These are phyloP conservation scores for Pulicaria dysenterica DNA, from an alignment of 129 eudicot genomes.

Conservation along the genomic window DNA sequence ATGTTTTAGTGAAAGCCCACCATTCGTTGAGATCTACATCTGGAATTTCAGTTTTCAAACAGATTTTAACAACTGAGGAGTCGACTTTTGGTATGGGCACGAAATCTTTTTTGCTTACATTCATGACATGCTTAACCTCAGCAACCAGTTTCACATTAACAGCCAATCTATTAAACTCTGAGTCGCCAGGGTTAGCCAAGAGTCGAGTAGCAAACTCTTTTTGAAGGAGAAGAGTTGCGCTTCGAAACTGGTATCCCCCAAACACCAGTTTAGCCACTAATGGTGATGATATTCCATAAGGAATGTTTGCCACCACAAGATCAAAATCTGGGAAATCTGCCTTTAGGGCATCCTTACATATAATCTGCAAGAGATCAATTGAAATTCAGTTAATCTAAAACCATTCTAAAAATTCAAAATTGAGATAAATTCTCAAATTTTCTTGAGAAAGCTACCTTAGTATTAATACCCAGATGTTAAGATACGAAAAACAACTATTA, in stretches of 20 bases:
- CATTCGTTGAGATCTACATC: slow-evolving; percentile 75
- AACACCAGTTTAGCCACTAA: slow-evolving; percentile 84
- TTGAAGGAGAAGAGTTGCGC: slow-evolving; percentile 81
- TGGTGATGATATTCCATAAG: slow-evolving; percentile 84
- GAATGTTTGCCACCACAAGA: slow-evolving; percentile 97
- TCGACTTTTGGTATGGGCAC: slow-evolving; percentile 87
- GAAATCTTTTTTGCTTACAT: slow-evolving; percentile 88
- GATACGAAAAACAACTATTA: background rate
- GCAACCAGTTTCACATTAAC: slow-evolving; percentile 85
- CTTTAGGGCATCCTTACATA: slow-evolving; percentile 79
- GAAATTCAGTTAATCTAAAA: background rate
- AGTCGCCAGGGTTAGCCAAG: slow-evolving; percentile 92
- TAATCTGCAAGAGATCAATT: slow-evolving; percentile 47
- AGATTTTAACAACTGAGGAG: slow-evolving; percentile 75
- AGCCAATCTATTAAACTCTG: slow-evolving; percentile 79
- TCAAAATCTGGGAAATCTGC: slow-evolving; percentile 70
- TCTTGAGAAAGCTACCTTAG: background rate
- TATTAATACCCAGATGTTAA: background rate
- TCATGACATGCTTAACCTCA: slow-evolving; percentile 77
- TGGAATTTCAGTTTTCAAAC: slow-evolving; percentile 58
- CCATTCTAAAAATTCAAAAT: background rate
- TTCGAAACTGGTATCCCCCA: slow-evolving; percentile 56
- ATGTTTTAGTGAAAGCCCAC: slow-evolving; percentile 94
- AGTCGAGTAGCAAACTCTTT: slow-evolving; percentile 92
- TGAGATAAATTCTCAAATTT: background rate